Evolutionary conservation across 129 eudicot species (phyloP).

Genomic region (Helianthus annuus): DNA sequence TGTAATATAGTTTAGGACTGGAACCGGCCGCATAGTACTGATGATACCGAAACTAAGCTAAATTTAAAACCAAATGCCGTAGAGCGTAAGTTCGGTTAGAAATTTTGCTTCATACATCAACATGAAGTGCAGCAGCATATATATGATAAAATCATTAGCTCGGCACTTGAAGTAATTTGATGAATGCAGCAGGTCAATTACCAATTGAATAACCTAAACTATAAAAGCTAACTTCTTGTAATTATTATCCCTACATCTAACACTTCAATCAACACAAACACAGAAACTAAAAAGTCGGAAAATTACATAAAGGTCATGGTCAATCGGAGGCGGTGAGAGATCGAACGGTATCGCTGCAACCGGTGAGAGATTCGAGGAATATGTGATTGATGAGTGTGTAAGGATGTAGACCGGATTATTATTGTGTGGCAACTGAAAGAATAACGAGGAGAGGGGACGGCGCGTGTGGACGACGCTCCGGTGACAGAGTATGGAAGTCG

Average conservation of each 20-base stretch:
- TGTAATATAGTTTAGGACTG: too few relatives aligned
- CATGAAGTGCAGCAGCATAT: background rate
- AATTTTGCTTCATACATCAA: background rate
- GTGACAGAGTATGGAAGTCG: constrained; percentile 23
- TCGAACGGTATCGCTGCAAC: constrained; percentile 61
- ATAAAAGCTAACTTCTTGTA: background rate
- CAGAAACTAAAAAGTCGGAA: background rate
- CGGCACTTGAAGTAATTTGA: background rate
- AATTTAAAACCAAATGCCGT: background rate
- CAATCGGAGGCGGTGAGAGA: constrained; percentile 86
- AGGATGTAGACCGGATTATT: background rate
- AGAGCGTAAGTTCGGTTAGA: too few relatives aligned
- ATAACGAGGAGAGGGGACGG: background rate
- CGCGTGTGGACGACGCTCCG: constrained; percentile 35
- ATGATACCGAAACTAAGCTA: background rate
- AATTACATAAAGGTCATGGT: constrained; percentile 61
- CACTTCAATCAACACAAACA: constrained; percentile 1
- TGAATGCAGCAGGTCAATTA: too few relatives aligned
- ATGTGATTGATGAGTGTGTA: constrained; percentile 17
- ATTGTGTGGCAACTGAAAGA: background rate
- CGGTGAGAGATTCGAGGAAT: constrained; percentile 15
- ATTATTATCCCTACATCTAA: background rate
- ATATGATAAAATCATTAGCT: background rate
- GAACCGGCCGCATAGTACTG: too few relatives aligned
- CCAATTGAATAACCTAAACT: constrained; percentile 1